phyloP scores from a whole-genome alignment of 257 asterid species.

The Thymus quinquecostatus region DNA sequence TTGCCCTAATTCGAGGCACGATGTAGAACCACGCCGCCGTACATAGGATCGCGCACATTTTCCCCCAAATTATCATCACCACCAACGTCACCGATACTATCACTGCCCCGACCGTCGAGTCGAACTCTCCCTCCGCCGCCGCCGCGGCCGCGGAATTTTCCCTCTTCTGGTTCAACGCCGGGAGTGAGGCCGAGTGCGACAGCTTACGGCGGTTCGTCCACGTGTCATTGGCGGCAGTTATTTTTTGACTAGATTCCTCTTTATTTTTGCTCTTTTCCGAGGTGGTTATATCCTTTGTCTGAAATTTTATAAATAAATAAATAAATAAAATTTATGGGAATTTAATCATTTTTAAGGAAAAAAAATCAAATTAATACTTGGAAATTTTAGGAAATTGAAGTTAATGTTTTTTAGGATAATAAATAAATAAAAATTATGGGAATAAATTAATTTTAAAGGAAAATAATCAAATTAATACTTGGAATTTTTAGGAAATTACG shows the following conservation, averaged over 20 bases:
- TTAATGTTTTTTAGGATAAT: too few species aligned
- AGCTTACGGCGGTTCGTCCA: constrained; percentile 25
- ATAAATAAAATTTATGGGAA: too few species aligned
- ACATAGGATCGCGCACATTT: constrained; percentile 37
- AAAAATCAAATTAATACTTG: background rate
- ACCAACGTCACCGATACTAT: constrained; percentile 37
- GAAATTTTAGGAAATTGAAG: too few species aligned
- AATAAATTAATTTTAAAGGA: too few species aligned
- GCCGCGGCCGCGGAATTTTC: background rate
- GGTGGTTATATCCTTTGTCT: background rate
- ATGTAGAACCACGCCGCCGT: constrained; percentile 40
- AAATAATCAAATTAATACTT: too few species aligned
- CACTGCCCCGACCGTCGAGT: constrained; percentile 40
- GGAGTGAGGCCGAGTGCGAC: constrained; percentile 36
- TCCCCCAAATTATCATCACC: constrained; percentile 50
- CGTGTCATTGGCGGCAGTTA: background rate
- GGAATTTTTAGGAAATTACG: too few species aligned
- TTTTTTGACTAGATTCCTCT: background rate
- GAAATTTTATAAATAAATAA: background rate
- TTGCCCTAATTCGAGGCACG: constrained; percentile 33
- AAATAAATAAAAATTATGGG: too few species aligned
- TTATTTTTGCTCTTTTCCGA: constrained; percentile 14
- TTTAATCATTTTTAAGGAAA: too few species aligned
- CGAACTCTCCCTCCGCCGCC: constrained; percentile 27
- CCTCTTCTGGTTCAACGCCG: background rate